A percentile compares a stretch with the other conserved stretches of the same genome.
These are phyloP conservation scores for Lichtheimia corymbifera DNA, from an alignment of 371 early-diverging fungal species.

Conservation along the genomic window DNA sequence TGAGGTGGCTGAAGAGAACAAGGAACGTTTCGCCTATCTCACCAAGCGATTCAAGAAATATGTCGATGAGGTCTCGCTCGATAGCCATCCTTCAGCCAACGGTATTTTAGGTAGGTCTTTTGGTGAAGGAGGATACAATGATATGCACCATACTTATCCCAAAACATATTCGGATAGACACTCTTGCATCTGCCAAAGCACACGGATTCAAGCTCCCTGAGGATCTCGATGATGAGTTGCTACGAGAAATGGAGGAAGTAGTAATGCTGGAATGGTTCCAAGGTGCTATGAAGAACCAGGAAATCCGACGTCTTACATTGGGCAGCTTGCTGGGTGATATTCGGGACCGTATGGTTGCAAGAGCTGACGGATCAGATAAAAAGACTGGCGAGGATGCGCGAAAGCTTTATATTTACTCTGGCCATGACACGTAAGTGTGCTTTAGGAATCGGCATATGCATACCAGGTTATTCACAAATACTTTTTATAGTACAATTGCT, in stretches of 20 bases:
- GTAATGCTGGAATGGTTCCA: conserved; percentile 51
- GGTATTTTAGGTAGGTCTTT: conserved; percentile 41
- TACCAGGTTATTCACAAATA: not conserved
- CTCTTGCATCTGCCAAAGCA: conserved; percentile 43
- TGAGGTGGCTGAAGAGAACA: conserved; percentile 29
- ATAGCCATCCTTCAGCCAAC: conserved; percentile 53
- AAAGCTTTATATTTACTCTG: conserved; percentile 70
- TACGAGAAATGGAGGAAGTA: conserved; percentile 34
- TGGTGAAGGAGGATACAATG: not conserved
- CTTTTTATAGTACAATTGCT: conserved; percentile 56
- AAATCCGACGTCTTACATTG: conserved; percentile 48
- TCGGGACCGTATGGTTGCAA: conserved; percentile 42
- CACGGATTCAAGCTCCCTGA: conserved; percentile 52
- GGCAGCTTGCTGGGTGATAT: conserved; percentile 61
- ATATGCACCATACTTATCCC: not conserved
- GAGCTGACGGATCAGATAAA: conserved; percentile 29
- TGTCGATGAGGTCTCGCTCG: conserved; percentile 40
- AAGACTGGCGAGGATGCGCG: conserved; percentile 34
- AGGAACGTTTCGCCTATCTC: conserved; percentile 31
- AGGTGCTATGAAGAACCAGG: conserved; percentile 28
- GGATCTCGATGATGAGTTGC: conserved; percentile 43
- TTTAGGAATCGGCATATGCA: no score
- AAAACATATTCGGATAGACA: conserved; percentile 27
- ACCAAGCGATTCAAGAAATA: conserved; percentile 29
- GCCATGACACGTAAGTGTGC: conserved; percentile 69